Base-by-base conservation (phyloP, 345 rosid genomes). In the Salix arbutifolia region DNA sequence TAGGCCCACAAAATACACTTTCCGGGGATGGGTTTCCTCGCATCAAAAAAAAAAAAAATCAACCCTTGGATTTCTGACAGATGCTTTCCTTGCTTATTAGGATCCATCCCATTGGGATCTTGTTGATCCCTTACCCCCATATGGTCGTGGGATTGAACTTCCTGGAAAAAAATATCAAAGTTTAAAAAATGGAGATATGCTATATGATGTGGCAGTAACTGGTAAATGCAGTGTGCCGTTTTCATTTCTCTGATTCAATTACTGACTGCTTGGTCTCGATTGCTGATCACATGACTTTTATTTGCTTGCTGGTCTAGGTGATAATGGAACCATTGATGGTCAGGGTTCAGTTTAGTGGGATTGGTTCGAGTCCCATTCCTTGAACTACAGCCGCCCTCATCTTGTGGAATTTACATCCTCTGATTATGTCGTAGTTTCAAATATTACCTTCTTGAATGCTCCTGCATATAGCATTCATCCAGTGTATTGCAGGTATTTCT, bases 321-420 rank as follows among this genome's bases (percentile, higher is more conserved):
- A 95, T 74, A 90, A 93, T 64, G 98, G 99, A 69, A 90, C 97
- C 52, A 86, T 91, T 23, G 97, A 95, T 46, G 99, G 98, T 21
- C 98, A 95, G 71, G 99, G 99, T 74, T 87, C 89, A 0, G 84
- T 86, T 26, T 95, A 94, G 99, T 95, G 98, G 99, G 87, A 91
- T 44, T 91, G 88, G 95, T 90, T 87, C 70, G 77, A 75, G 64
- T 82, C 88, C 6, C 89, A 84, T 71, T 76, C 91, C 25, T 85
- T 96, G 78, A 96, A 96, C 83, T 86, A 90, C 73, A 96, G 91
- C 78, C 92, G 98, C 64, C 99, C 99, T 61, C 94, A 93, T 81
- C 90, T 96, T 1, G 88, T 96, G 12, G 99, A 96, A 80, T 89
- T 96, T 62, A 74, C 84, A 60, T 85, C 85, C 7, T 92, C 96